Evolutionary conservation across 148 eudicot genomes (phyloP), one percentile per base, ranked within the genome.

Genomic region (Polygonum maritimum): DNA sequence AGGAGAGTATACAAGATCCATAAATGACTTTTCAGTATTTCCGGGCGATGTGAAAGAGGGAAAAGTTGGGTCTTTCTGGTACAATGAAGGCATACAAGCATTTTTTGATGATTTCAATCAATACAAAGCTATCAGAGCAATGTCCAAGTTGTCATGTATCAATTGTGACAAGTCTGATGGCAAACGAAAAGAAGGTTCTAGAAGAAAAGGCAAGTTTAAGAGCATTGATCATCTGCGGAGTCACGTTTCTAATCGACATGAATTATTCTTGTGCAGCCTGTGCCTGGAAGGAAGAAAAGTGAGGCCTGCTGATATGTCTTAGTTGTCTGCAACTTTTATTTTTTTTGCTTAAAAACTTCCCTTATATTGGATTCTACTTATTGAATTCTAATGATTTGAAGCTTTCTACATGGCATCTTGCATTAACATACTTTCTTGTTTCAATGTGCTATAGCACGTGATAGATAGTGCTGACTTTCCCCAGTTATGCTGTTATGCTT

Each of bases 61-160:
- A 45, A 83, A 87, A 78, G 84, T 82, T 67, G 97, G 95, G 14
- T 75, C 83, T 15, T 91, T 86, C 73, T 91, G 97, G 98, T 94
- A 86, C 79, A 91, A 89, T 79, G 97, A 94, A 82, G 97, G 79
- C 74, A 90, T 87, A 21, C 95, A 87, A 84, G 83, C 90, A 14
- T 83, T 82, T 74, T 94, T 91, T 84, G 97, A 94, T 78, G 97
- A 94, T 82, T 82, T 82, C 73, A 91, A 91, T 71, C 90, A 86
- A 67, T 94, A 90, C 85, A 94, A 87, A 86, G 86, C 85, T 85
- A 86, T 94, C 86, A 89, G 85, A 82, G 92, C 94, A n/a, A 91
- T 94, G 97, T 91, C 97, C 81, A 90, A 78, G 88, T 89, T 94
- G 70, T 91, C 98, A 10, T 94, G 98, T 83, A 85, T 85, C 21